Evolutionary conservation across 2,329 filamentous ascomycete genomes (phyloP), one percentile per base, ranked within the genome.

Genomic region (Phyllosticta citrichinensis): DNA sequence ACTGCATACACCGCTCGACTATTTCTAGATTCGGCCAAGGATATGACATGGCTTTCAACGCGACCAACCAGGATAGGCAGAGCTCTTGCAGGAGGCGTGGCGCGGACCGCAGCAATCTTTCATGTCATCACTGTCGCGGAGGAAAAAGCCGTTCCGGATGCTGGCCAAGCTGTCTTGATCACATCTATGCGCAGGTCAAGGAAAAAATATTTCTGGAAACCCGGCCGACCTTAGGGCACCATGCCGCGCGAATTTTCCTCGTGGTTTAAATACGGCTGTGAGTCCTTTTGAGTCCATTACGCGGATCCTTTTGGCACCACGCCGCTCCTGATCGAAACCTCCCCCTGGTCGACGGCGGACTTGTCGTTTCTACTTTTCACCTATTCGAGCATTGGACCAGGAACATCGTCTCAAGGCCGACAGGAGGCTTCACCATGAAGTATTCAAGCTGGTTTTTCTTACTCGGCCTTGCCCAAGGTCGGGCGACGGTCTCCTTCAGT

Each of bases 401-500:
- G 20, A 40, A 40, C 24, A 40, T 10, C n/a, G 11, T 54, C 52
- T 24, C 35, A 40, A 56, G 52, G 51, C 50, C 47, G 27, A 4
- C n/a, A 52, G 9, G 40, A 47, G 40, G 14, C 40, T n/a, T n/a
- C 53, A 24, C 24, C 55, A 61, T 61, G 59, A 61, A 24, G 50
- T 27, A 54, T 17, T 40, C 55, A 30, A 55, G 52, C 55, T 61
- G 59, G 59, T 50, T 57, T 24, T 19, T 61, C 50, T 47, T 61
- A 14, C 52, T 55, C 50, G 55, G 59, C 27, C 54, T 61, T 33
- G 55, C 20, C n/a, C 30, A 55, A 20, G 60, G 33, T 19, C 61
- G 52, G 22, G 57, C 57, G 24, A 62, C 62, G 35, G 25, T 56
- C 5, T 66, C 65, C 12, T 64, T 61, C 22, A 66, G 69, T 55